A percentile compares a stretch with the other conserved stretches of the same genome.
These are phyloP conservation scores for Stevia rebaudiana DNA, from an alignment of 140 eudicot genomes.

Conservation along the genomic window DNA sequence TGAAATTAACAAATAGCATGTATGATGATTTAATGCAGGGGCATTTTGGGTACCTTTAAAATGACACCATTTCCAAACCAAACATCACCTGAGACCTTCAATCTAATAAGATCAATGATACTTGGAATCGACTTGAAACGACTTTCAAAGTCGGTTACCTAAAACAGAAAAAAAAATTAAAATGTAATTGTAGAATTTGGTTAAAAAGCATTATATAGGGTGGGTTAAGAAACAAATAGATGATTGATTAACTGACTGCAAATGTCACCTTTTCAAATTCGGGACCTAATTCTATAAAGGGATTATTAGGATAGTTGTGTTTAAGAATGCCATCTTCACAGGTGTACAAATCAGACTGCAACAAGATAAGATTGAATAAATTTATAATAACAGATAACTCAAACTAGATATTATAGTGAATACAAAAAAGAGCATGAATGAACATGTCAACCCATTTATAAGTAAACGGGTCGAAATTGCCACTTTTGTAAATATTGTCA, in stretches of 20 bases:
- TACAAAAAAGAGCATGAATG: background rate
- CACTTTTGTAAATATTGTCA: background rate
- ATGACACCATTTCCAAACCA: conserved; percentile 62
- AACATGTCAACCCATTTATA: background rate
- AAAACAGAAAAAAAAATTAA: background rate
- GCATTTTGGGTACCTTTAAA: conserved; percentile 59
- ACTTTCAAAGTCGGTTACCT: conserved; percentile 43
- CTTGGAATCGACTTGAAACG: conserved; percentile 89
- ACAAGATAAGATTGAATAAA: conserved; percentile 15
- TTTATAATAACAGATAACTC: background rate
- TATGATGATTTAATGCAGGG: background rate
- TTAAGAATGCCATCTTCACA: conserved; percentile 44
- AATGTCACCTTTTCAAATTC: conserved; percentile 56
- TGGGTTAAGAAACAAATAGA: background rate
- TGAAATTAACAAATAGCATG: background rate
- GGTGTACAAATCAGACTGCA: conserved; percentile 81
- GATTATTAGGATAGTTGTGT: conserved; percentile 64
- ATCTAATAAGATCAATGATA: conserved; percentile 61
- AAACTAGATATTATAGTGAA: conserved; percentile 1
- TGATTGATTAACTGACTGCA: background rate
- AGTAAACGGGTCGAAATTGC: background rate
- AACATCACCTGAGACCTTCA: conserved; percentile 84
- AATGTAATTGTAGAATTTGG: background rate
- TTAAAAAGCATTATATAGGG: background rate
- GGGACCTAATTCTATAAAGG: conserved; percentile 64